Conservation (phyloP, 2,329 filamentous ascomycete species). For the Fusarium oligoseptatum region DNA sequence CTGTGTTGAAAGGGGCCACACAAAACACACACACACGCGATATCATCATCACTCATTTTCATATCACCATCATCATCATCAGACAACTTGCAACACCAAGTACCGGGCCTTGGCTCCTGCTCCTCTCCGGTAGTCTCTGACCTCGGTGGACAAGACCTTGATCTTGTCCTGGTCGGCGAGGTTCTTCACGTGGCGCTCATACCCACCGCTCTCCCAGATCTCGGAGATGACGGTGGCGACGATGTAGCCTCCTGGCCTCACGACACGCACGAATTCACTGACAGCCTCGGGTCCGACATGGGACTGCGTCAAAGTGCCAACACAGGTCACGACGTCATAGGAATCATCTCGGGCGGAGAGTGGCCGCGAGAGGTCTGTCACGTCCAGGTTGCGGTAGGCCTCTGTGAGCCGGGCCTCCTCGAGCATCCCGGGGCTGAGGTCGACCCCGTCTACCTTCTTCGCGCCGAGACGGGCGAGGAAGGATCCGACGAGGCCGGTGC, state of each 20-base stretch:
- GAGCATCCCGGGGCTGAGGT: slow-evolving; percentile 67
- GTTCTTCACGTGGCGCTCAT: slow-evolving; percentile 56
- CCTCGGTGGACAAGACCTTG: slow-evolving; percentile 46
- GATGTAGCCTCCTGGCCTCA: slow-evolving; percentile 61
- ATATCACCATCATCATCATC: neutral
- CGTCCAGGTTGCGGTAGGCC: slow-evolving; percentile 59
- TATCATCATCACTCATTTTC: slow-evolving; percentile 29
- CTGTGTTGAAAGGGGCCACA: slow-evolving; percentile 19
- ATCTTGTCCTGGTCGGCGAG: slow-evolving; percentile 46
- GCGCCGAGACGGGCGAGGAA: slow-evolving; percentile 59
- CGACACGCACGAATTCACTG: slow-evolving; percentile 63
- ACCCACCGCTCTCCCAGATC: slow-evolving; percentile 64
- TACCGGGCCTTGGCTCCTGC: slow-evolving; percentile 49
- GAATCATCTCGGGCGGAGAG: slow-evolving; percentile 55
- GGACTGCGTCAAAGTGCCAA: slow-evolving; percentile 67
- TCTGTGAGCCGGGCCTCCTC: slow-evolving; percentile 62
- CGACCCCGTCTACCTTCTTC: slow-evolving; percentile 64
- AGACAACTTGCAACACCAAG: slow-evolving; percentile 47
- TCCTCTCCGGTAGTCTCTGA: slow-evolving; percentile 51
- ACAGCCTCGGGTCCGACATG: slow-evolving; percentile 66
- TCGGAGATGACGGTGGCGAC: slow-evolving; percentile 64
- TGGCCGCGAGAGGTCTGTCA: slow-evolving; percentile 61
- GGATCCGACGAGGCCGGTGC: slow-evolving; percentile 66
- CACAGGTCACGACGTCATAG: slow-evolving; percentile 66
- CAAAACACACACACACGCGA: slow-evolving; percentile 7